A percentile compares a stretch with the other conserved stretches of the same genome.
Evolutionary conservation across 352 stramenopile genomes (phyloP).

Genomic region (Phytophthora capsici): DNA sequence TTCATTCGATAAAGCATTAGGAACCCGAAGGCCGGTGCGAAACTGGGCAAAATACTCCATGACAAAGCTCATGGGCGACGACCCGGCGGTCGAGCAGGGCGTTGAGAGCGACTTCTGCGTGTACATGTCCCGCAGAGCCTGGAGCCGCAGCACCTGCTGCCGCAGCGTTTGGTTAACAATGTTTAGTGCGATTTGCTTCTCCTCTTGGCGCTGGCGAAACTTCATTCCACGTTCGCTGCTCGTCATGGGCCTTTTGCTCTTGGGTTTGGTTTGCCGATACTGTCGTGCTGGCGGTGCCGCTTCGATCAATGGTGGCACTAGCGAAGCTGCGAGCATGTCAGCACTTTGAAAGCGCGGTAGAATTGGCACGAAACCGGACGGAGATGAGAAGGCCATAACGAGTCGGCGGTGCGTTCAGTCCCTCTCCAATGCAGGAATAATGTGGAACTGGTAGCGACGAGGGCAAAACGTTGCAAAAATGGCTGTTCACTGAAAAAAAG

Average conservation of each 20-base stretch:
- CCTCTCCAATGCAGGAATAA: no score
- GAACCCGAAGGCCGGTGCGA: constrained; percentile 28
- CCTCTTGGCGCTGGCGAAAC: constrained; percentile 37
- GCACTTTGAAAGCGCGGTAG: not conserved
- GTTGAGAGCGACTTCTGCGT: constrained; percentile 17
- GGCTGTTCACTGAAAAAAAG: no score
- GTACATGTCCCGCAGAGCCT: constrained; percentile 25
- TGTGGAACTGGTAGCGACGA: not conserved
- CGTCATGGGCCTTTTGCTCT: constrained; percentile 24
- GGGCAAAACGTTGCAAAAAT: no score
- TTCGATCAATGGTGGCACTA: not conserved
- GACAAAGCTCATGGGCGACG: constrained; percentile 35
- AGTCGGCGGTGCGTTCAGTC: no score
- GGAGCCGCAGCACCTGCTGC: constrained; percentile 32
- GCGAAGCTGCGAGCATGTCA: not conserved
- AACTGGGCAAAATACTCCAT: constrained; percentile 53
- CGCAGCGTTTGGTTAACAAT: constrained; percentile 24
- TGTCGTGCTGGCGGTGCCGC: not conserved
- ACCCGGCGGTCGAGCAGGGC: constrained; percentile 12
- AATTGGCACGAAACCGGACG: constrained; percentile 20
- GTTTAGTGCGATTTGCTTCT: constrained; percentile 25
- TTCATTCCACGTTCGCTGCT: constrained; percentile 41
- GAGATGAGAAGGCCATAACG: constrained; percentile 9
- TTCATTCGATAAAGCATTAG: constrained; percentile 1
- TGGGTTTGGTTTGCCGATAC: constrained; percentile 12